Base-by-base conservation (phyloP, 495 filamentous ascomycete species). In the Hyaloscypha hepaticicola region DNA sequence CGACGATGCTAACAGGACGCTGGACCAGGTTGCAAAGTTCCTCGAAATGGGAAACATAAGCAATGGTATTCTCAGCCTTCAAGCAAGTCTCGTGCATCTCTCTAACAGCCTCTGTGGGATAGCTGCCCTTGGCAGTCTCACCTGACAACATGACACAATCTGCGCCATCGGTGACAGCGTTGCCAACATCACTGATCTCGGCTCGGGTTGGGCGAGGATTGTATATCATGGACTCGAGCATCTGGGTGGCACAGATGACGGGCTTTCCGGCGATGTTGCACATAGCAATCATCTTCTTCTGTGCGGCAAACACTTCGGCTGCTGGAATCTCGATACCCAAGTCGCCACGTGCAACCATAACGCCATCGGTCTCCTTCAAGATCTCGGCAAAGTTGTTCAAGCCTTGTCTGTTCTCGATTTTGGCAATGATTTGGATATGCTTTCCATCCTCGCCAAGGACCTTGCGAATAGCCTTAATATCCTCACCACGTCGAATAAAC, bases 281-380 rank as follows among this genome's bases (percentile, higher is more conserved):
- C 88, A 97, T 98, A 76, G 94, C 92, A 79, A 98, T 98, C 89
- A 99, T 93, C 92, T 98, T 98, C 88, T 99, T 99, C 85, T 99
- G 95, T 55, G 95, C 95, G 67, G 96, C 89, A 80, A 98, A 99
- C 60, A 99, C 95, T 84, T 99, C 96, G 59, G 94, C 91, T 41
- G 96, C 93, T 22, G 95, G 92, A 73, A 99, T 99, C 79, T 99
- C 95, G 67, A 99, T 99, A 81, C 95, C 95, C 45, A 99, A 82
- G 72, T 99, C 95, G 79, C 95, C 95, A 85, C 95, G 95, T 71
- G 95, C 95, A 73, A 99, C 95, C 95, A 99, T 99, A 76, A 99
- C 92, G 83, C 96, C 95, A 76, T 99, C 95, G 24, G 95, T 98
- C 82, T 93, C 90, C 74, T 88, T 85, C 49, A 99, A 86, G 72